These are phyloP conservation scores for Fusarium haematococcum DNA, from an alignment of 2,329 filamentous ascomycete species.

Conservation along the genomic window DNA sequence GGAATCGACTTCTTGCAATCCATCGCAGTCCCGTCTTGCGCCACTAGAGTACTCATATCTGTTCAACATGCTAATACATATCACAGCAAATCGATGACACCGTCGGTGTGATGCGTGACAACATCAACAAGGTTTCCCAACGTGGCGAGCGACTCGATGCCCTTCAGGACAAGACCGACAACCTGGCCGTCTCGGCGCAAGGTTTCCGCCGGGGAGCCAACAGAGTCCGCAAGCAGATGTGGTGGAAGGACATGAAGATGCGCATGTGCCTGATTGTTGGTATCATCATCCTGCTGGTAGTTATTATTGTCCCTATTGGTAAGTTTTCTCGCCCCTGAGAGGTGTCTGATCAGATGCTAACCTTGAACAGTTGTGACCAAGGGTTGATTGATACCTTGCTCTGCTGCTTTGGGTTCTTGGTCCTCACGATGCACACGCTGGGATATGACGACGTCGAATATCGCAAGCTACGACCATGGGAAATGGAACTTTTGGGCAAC, in stretches of 20 bases:
- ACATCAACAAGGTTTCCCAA: slow-evolving; percentile 96
- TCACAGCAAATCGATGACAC: slow-evolving; percentile 95
- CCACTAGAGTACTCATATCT: neutral
- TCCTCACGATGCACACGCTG: slow-evolving; percentile 39
- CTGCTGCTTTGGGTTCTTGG: slow-evolving; percentile 41
- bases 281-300: slow-evolving; percentile 88
- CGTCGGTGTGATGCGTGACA: slow-evolving; percentile 94
- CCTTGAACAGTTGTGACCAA: slow-evolving; percentile 51
- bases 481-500: slow-evolving; percentile 46
- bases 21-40: neutral
- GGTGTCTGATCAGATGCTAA: slow-evolving; percentile 13
- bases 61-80: slow-evolving; percentile 27
- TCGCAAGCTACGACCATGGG: slow-evolving; percentile 45
- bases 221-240: slow-evolving; percentile 97
- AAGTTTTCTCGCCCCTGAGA: slow-evolving; percentile 43
- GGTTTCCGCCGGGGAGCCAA: slow-evolving; percentile 97
- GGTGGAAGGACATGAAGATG: slow-evolving; percentile 99
- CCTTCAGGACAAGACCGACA: slow-evolving; percentile 94
- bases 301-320: slow-evolving; percentile 96
- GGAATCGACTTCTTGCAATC: slow-evolving; percentile 2
- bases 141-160: slow-evolving; percentile 90
- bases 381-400: slow-evolving; percentile 47
- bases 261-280: slow-evolving; percentile 93
- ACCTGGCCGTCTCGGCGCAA: slow-evolving; percentile 91
- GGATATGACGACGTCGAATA: slow-evolving; percentile 44